phyloP scores from a whole-genome alignment of 129 eudicot species.

The Deinandra increscens region DNA sequence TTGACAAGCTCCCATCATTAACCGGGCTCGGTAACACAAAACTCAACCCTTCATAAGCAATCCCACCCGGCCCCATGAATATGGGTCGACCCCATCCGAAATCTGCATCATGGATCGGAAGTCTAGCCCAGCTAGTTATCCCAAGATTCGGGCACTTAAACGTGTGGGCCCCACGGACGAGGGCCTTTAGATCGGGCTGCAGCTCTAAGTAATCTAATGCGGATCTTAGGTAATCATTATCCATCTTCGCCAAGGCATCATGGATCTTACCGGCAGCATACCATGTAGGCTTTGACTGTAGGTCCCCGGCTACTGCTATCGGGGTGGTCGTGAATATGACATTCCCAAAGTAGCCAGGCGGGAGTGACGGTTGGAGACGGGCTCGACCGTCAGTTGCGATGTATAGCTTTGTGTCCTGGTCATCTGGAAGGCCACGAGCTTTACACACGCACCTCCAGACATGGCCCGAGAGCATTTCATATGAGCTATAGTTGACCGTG shows the following conservation, averaged over 20 bases:
- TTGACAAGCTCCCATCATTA: constrained; percentile 4
- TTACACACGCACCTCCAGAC: background rate
- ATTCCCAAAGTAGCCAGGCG: background rate
- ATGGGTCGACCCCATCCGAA: constrained; percentile 5
- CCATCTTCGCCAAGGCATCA: background rate
- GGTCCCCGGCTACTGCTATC: background rate
- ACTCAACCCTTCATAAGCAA: constrained; percentile 4
- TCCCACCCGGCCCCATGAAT: background rate
- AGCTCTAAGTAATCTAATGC: background rate
- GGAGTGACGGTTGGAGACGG: constrained; percentile 1
- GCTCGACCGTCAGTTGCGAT: background rate
- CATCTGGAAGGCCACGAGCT: background rate
- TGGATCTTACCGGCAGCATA: background rate
- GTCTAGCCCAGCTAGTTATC: background rate
- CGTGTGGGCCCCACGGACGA: background rate
- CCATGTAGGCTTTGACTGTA: background rate
- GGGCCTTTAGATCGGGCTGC: constrained; percentile 6
- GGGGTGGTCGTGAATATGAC: constrained; percentile 3
- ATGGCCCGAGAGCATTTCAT: background rate
- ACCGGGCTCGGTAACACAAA: background rate
- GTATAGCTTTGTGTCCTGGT: constrained; percentile 2
- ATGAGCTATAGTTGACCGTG: background rate
- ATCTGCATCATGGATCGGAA: background rate
- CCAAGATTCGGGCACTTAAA: constrained; percentile 1
- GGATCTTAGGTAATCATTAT: constrained; percentile 1